Evolutionary conservation across 805 yeast species (phyloP).

Genomic region (Yarrowia sp.): DNA sequence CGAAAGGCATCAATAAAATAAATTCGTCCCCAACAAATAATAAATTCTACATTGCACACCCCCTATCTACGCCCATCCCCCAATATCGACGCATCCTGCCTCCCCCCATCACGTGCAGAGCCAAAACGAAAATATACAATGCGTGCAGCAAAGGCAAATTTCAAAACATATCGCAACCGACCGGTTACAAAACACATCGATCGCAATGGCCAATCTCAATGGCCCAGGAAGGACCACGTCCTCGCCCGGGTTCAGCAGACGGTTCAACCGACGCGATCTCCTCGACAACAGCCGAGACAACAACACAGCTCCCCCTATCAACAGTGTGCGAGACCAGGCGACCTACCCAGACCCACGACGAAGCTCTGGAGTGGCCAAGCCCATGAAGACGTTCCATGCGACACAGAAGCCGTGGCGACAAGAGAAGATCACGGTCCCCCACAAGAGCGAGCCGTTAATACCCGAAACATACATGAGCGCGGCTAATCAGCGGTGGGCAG

Average conservation of each 20-base stretch:
- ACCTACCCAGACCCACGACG: background rate
- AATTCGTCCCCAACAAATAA: too few relatives aligned
- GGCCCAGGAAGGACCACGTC: slow-evolving; percentile 19
- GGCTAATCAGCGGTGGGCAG: slow-evolving; percentile 71
- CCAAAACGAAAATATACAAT: slow-evolving; percentile 14
- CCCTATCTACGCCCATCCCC: too few relatives aligned
- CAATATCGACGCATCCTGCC: too few relatives aligned
- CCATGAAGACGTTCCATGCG: slow-evolving; percentile 12
- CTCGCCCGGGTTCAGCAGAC: slow-evolving; percentile 3
- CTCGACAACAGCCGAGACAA: background rate
- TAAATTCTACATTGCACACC: background rate
- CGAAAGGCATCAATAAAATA: too few relatives aligned
- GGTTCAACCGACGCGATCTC: slow-evolving; percentile 6
- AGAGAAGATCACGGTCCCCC: background rate
- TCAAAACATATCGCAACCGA: slow-evolving; percentile 23
- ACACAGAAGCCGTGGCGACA: slow-evolving; percentile 19
- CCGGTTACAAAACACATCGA: background rate
- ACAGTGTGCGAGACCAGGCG: background rate
- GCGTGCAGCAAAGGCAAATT: slow-evolving; percentile 20
- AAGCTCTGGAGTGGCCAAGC: background rate
- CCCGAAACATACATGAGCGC: slow-evolving; percentile 66
- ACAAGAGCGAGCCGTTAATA: slow-evolving; percentile 42
- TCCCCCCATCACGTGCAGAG: slow-evolving; percentile 21
- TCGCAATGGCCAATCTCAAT: slow-evolving; percentile 23
- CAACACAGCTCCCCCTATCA: slow-evolving; percentile 20